Percentiles rank a stretch among this genome's conserved stretches.
These are phyloP conservation scores for Lumnitzera littorea DNA, from an alignment of 345 rosid species.

Conservation along the genomic window DNA sequence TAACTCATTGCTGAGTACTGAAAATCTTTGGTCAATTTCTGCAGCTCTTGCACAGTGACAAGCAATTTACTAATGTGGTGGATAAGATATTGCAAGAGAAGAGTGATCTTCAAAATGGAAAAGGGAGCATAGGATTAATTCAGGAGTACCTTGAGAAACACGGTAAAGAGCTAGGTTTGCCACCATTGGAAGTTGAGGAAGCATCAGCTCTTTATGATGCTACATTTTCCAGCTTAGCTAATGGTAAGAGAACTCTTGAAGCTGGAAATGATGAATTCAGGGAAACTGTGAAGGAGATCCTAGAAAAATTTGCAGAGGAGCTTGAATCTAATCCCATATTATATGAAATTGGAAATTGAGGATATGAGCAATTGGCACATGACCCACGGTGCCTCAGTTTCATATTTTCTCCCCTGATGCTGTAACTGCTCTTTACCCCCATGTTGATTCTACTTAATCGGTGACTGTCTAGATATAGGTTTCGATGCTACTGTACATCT, in stretches of 20 bases:
- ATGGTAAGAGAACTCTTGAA: conserved; percentile 16
- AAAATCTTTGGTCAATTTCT: conserved; percentile 8
- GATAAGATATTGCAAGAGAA: conserved; percentile 31
- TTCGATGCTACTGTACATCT: no score
- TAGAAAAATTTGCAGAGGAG: conserved; percentile 48
- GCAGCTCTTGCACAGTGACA: conserved; percentile 56
- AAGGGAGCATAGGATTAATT: conserved; percentile 20
- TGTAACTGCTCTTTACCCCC: no score
- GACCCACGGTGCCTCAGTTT: neutral
- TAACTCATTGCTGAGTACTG: neutral
- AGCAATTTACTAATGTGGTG: conserved; percentile 28
- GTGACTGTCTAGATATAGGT: no score
- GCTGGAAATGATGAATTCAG: conserved; percentile 17
- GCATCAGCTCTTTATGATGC: conserved; percentile 46
- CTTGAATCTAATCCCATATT: conserved; percentile 50
- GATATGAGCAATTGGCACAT: neutral
- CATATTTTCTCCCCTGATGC: neutral
- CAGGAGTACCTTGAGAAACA: conserved; percentile 43
- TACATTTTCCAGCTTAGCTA: conserved; percentile 33
- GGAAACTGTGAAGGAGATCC: conserved; percentile 40
- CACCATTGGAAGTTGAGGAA: conserved; percentile 56
- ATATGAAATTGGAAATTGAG: conserved; percentile 31
- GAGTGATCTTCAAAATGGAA: conserved; percentile 14
- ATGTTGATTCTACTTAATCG: no score
- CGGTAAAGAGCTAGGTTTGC: conserved; percentile 65